phyloP scores from a whole-genome alignment of 805 yeast species.

The Yarrowia porcina region DNA sequence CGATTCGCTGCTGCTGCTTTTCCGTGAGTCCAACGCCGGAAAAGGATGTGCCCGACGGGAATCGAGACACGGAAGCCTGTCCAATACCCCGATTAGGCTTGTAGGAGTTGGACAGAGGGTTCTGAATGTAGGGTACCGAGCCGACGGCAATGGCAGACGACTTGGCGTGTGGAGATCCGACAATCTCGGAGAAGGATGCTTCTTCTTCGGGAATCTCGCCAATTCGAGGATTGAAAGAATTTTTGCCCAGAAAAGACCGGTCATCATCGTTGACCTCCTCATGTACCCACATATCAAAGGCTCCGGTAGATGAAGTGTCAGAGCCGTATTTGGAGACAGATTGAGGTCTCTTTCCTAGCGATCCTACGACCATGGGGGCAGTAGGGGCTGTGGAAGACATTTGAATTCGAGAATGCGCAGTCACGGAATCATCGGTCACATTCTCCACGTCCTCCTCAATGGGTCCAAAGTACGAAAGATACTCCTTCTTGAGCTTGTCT shows the following conservation, averaged over 20 bases:
- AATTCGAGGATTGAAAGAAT: constrained; percentile 14
- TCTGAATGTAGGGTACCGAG: constrained; percentile 7
- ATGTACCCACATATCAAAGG: constrained; percentile 25
- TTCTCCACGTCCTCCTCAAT: constrained; percentile 6
- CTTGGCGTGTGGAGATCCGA: constrained; percentile 16
- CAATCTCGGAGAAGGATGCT: neutral
- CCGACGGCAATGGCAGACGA: constrained; percentile 18
- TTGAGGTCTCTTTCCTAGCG: constrained; percentile 3
- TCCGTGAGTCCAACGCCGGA: constrained; percentile 23
- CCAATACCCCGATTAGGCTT: constrained; percentile 7
- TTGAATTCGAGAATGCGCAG: constrained; percentile 1
- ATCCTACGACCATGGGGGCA: constrained; percentile 6
- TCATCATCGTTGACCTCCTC: constrained; percentile 4
- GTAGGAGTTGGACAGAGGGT: constrained; percentile 23
- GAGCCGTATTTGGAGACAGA: constrained; percentile 1
- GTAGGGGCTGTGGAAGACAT: constrained; percentile 10
- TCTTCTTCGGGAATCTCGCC: constrained; percentile 21
- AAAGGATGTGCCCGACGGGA: constrained; percentile 5
- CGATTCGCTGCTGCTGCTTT: constrained; percentile 13
- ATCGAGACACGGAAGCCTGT: neutral
- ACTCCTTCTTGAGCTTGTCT: constrained; percentile 25
- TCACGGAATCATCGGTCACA: constrained; percentile 1
- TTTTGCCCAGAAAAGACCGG: neutral
- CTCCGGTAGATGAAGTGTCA: neutral
- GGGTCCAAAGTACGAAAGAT: constrained; percentile 20